These are phyloP conservation scores for Emydomyces testavorans DNA, from an alignment of 2,329 filamentous ascomycete species.

Conservation along the genomic window DNA sequence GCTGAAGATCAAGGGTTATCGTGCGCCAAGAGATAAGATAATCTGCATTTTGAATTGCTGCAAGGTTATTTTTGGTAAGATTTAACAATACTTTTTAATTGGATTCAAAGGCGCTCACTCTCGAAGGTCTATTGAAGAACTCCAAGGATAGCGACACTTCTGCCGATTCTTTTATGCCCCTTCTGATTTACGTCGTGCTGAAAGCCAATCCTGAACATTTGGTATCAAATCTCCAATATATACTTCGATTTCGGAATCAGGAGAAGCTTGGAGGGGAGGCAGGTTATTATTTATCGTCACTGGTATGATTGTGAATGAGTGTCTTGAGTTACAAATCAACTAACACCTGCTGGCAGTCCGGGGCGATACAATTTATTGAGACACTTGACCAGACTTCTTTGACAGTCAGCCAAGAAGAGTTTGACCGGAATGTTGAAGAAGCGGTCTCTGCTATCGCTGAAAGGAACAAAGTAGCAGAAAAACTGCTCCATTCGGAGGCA, in stretches of 20 bases:
- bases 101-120: constrained; percentile 15
- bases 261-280: constrained; percentile 96
- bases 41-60: constrained; percentile 98
- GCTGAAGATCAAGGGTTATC: constrained; percentile 89
- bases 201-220: constrained; percentile 91
- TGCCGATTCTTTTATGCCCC: constrained; percentile 87
- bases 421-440: constrained; percentile 90
- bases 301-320: constrained; percentile 43
- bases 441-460: constrained; percentile 93
- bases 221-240: constrained; percentile 96
- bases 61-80: constrained; percentile 89
- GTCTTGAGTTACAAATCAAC: constrained; percentile 9
- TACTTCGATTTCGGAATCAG: constrained; percentile 89
- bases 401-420: constrained; percentile 88
- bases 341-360: constrained; percentile 33
- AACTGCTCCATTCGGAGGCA: constrained; percentile 27
- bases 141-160: constrained; percentile 79
- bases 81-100: constrained; percentile 4
- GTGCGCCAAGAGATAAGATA: constrained; percentile 94
- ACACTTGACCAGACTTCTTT: constrained; percentile 87
- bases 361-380: constrained; percentile 92
- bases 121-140: constrained; percentile 67
- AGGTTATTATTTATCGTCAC: constrained; percentile 90
- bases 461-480: constrained; percentile 56
- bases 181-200: constrained; percentile 90